Evolutionary conservation across 2,329 filamentous ascomycete genomes (phyloP).

Genomic region (Penicillium sp.): DNA sequence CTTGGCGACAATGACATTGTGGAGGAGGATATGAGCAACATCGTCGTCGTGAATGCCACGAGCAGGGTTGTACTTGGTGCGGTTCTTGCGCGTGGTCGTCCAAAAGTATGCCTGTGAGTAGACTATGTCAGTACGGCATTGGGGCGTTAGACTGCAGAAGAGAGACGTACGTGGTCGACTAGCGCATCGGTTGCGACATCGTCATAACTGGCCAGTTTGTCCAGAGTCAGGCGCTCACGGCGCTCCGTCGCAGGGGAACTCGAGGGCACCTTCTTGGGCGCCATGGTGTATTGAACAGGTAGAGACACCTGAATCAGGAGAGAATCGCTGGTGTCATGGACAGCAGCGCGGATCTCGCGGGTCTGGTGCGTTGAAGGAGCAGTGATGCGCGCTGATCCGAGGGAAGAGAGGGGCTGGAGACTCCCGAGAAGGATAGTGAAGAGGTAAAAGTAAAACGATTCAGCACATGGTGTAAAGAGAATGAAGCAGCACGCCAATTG

Average conservation of each 20-base stretch:
- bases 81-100: conserved; percentile 93
- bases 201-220: conserved; percentile 87
- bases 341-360: not conserved
- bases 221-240: conserved; percentile 73
- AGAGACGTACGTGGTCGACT: conserved; percentile 76
- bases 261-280: conserved; percentile 34
- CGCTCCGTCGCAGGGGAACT: conserved; percentile 31
- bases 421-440: not conserved
- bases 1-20: conserved; percentile 68
- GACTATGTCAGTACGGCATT: conserved; percentile 16
- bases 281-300: conserved; percentile 25
- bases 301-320: not conserved
- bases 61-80: conserved; percentile 76
- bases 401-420: conserved; percentile 3
- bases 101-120: conserved; percentile 78
- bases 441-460: not conserved
- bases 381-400: conserved; percentile 3
- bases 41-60: conserved; percentile 68
- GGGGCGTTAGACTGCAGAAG: conserved; percentile 2
- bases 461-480: not conserved
- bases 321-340: conserved; percentile 8
- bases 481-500: not conserved
- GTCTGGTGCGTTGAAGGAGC: not conserved
- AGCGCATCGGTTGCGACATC: conserved; percentile 93
- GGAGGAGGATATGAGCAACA: conserved; percentile 56